Evolutionary conservation across 140 eudicot species (phyloP).

Genomic region (Ambrosia hybrid): DNA sequence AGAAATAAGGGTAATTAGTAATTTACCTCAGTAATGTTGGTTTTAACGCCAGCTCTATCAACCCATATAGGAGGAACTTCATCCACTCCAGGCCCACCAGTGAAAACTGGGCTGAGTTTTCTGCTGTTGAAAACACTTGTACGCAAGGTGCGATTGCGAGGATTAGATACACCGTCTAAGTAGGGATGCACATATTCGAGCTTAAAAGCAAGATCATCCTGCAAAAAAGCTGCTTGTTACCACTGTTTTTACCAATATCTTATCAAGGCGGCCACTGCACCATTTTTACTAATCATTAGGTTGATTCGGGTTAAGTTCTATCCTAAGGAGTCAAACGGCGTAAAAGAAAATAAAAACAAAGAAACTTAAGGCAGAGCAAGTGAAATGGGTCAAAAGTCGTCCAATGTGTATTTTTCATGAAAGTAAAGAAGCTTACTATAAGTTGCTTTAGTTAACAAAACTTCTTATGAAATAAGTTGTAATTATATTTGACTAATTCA

Average conservation of each 20-base stretch:
- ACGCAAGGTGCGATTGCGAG: constrained; percentile 83
- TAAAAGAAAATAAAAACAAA: no score
- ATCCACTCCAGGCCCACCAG: constrained; percentile 90
- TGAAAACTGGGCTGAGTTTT: constrained; percentile 95
- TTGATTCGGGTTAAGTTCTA: no score
- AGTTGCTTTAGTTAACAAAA: no score
- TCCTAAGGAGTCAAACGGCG: no score
- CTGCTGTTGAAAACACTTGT: constrained; percentile 86
- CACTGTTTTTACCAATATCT: no score
- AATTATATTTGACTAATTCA: no score
- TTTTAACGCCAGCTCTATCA: constrained; percentile 88
- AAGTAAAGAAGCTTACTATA: no score
- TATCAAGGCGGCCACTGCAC: no score
- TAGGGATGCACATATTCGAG: constrained; percentile 96
- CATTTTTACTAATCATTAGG: no score
- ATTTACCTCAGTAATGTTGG: constrained; percentile 87
- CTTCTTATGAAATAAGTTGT: no score
- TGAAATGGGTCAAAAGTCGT: not conserved
- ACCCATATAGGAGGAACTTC: constrained; percentile 99
- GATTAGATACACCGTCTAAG: constrained; percentile 67
- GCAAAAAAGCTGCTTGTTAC: constrained; percentile 21
- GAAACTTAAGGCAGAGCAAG: no score
- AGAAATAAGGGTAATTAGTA: not conserved
- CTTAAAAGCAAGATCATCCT: constrained; percentile 98
- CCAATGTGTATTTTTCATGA: not conserved